Conservation (phyloP, 148 eudicot species). For the Camellia japonica region DNA sequence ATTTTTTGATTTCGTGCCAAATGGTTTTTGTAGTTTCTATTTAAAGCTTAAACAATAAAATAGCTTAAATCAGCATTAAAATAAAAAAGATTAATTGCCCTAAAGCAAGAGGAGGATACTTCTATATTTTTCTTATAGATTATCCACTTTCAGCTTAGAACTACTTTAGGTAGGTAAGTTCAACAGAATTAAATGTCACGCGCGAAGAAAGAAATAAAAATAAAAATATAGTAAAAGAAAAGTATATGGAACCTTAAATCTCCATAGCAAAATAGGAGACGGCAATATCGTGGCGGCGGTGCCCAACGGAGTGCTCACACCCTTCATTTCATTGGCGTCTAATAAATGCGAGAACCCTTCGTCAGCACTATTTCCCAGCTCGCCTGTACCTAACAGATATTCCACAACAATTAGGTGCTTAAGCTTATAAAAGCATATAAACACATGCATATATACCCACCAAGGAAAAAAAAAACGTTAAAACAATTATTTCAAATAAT, state of each 20-base stretch:
- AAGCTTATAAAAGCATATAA: neutral
- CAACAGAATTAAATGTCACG: too few species aligned
- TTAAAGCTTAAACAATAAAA: too few species aligned
- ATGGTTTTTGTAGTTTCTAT: too few species aligned
- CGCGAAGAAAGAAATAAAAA: too few species aligned
- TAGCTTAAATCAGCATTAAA: too few species aligned
- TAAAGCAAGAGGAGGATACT: too few species aligned
- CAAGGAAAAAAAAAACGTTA: neutral
- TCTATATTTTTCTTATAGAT: too few species aligned
- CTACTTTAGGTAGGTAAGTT: too few species aligned
- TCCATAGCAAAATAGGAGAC: constrained; percentile 82
- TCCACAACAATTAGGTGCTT: constrained; percentile 7
- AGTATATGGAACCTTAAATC: constrained; percentile 70
- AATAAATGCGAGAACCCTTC: constrained; percentile 41
- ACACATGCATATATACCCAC: neutral
- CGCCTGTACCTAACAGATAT: constrained; percentile 33
- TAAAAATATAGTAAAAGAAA: too few species aligned
- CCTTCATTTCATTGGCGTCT: constrained; percentile 79
- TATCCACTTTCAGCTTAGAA: too few species aligned
- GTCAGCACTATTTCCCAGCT: constrained; percentile 46
- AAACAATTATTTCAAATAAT: neutral
- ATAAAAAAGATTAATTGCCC: too few species aligned
- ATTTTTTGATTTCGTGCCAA: too few species aligned
- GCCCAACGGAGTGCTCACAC: constrained; percentile 55
- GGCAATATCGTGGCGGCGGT: constrained; percentile 61